Evolutionary conservation across 345 rosid genomes (phyloP).

Genomic region (Rhodamnia argentea): DNA sequence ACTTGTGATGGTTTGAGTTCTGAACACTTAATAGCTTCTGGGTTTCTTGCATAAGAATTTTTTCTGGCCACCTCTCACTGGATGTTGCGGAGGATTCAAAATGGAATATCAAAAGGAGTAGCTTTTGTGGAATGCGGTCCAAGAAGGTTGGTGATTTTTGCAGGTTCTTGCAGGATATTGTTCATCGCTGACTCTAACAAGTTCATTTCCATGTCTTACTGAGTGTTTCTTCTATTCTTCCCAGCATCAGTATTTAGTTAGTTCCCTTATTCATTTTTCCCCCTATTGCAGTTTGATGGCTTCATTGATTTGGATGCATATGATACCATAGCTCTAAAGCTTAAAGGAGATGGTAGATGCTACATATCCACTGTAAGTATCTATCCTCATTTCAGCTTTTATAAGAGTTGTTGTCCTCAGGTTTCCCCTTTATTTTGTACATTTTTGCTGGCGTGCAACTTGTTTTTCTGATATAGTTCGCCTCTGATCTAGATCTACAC

Average conservation of each 20-base stretch:
- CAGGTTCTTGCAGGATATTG: not conserved
- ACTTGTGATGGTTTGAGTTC: not conserved
- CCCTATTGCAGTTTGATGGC: constrained; percentile 67
- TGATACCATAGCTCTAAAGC: constrained; percentile 69
- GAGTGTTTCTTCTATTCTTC: not conserved
- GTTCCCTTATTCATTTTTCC: not conserved
- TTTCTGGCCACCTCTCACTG: constrained; percentile 71
- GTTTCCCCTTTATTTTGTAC: not conserved
- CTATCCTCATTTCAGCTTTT: not conserved
- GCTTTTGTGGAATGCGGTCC: constrained; percentile 92
- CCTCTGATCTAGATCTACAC: constrained; percentile 60
- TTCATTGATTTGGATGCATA: constrained; percentile 81
- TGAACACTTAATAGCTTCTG: not conserved
- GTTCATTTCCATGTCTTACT: not conserved
- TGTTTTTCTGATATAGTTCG: not conserved
- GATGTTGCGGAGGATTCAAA: constrained; percentile 57
- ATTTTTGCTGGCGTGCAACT: not conserved
- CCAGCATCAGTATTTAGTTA: not conserved
- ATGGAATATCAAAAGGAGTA: constrained; percentile 71
- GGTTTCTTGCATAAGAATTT: constrained; percentile 34
- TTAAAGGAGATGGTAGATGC: constrained; percentile 89
- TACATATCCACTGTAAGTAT: constrained; percentile 79
- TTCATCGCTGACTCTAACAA: not conserved
- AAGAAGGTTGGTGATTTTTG: constrained; percentile 51
- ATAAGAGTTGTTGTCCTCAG: not conserved